These are phyloP conservation scores for Gossypium gossypioides DNA, from an alignment of 441 rosid genomes.

Conservation along the genomic window DNA sequence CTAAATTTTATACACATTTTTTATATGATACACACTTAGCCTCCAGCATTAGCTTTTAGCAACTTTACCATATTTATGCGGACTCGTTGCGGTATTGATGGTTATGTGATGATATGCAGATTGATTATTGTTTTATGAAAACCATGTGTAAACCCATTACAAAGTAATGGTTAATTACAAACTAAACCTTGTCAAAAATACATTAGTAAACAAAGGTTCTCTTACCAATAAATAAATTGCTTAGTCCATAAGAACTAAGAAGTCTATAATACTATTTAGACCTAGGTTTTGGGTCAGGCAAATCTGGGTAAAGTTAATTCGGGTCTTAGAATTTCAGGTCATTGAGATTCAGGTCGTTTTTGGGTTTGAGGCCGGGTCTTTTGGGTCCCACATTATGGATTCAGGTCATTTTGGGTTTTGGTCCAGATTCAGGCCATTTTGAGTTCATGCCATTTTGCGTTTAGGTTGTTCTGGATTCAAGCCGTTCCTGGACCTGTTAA, in stretches of 20 bases:
- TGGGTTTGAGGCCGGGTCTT: neutral
- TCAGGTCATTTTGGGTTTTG: neutral
- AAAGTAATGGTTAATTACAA: neutral
- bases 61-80: neutral
- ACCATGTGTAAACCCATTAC: neutral
- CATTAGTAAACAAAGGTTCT: neutral
- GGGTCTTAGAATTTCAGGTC: neutral
- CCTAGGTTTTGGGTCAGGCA: neutral
- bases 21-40: neutral
- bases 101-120: neutral
- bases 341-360: neutral
- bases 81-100: neutral
- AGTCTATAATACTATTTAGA: neutral
- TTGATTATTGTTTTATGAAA: neutral
- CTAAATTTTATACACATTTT: neutral
- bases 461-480: neutral
- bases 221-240: neutral
- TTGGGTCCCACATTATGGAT: neutral
- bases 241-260: neutral
- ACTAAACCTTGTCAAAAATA: neutral
- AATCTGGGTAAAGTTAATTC: neutral
- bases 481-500: neutral
- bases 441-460: neutral
- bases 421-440: too few species aligned
- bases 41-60: neutral